Percentiles rank a stretch among this genome's conserved stretches.
These are phyloP conservation scores for Cylindrotheca fusiformis DNA, from an alignment of 108 stramenopile species.

Conservation along the genomic window DNA sequence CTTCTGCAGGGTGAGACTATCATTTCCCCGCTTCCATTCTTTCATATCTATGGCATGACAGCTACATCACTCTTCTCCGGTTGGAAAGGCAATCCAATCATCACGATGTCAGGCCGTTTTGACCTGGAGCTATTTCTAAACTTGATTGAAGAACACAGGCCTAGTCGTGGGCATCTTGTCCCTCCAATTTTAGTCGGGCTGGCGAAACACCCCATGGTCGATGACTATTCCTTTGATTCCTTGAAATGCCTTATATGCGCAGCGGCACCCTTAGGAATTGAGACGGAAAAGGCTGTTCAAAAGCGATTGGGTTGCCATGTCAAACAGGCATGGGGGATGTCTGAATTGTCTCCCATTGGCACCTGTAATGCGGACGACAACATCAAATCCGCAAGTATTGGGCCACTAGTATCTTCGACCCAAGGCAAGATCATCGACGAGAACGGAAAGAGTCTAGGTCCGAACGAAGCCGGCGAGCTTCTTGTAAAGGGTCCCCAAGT, in stretches of 20 bases:
- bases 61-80: slow-evolving; percentile 51
- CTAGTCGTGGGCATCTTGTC: slow-evolving; percentile 80
- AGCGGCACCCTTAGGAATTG: slow-evolving; percentile 81
- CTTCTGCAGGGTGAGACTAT: slow-evolving; percentile 44
- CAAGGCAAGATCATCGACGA: slow-evolving; percentile 75
- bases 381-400: slow-evolving; percentile 45
- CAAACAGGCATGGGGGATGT: slow-evolving; percentile 92
- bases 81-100: slow-evolving; percentile 64
- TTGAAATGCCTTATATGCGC: slow-evolving; percentile 58
- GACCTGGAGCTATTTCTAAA: slow-evolving; percentile 74
- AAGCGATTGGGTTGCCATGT: slow-evolving; percentile 55
- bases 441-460: slow-evolving; percentile 62
- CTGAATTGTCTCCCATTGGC: slow-evolving; percentile 67
- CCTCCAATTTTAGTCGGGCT: slow-evolving; percentile 79
- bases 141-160: slow-evolving; percentile 60
- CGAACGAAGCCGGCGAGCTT: slow-evolving; percentile 78
- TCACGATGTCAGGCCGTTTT: slow-evolving; percentile 75
- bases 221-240: slow-evolving; percentile 62
- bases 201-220: slow-evolving; percentile 79
- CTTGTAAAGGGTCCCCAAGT: slow-evolving; percentile 75
- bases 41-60: slow-evolving; percentile 88
- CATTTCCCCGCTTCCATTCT: slow-evolving; percentile 82
- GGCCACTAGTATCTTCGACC: slow-evolving; percentile 60
- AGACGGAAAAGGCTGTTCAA: slow-evolving; percentile 59
- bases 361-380: slow-evolving; percentile 62